phyloP scores from a whole-genome alignment of 495 filamentous ascomycete species.

The Talaromyces thailandensis region DNA sequence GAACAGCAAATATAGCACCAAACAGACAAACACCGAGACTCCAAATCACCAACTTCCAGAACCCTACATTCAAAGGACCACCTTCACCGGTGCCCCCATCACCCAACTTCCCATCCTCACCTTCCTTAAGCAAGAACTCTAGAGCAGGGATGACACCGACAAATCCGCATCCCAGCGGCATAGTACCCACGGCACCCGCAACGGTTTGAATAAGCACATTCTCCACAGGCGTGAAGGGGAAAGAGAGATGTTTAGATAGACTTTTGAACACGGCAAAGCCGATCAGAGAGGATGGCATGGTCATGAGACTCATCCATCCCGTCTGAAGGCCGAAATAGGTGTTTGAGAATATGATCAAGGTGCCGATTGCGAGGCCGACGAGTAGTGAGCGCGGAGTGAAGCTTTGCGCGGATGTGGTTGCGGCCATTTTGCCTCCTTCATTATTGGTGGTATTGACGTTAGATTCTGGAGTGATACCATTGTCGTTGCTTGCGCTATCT shows the following conservation, averaged over 20 bases:
- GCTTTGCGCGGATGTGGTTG: constrained; percentile 30
- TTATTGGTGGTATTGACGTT: not conserved
- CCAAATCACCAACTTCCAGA: constrained; percentile 79
- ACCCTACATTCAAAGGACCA: constrained; percentile 62
- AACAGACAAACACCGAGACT: constrained; percentile 87
- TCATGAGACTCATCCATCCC: constrained; percentile 79
- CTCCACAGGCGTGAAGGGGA: constrained; percentile 88
- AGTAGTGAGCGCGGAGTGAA: constrained; percentile 78
- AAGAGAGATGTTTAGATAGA: constrained; percentile 55
- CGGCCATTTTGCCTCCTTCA: not conserved
- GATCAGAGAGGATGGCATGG: constrained; percentile 89
- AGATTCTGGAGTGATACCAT: too few species aligned
- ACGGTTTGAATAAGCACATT: constrained; percentile 98
- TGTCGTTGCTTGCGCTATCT: too few species aligned
- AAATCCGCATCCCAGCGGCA: constrained; percentile 94
- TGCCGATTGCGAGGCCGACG: constrained; percentile 75
- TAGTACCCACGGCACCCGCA: constrained; percentile 88
- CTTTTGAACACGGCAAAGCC: constrained; percentile 95
- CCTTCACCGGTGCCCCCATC: constrained; percentile 49
- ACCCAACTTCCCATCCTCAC: constrained; percentile 48
- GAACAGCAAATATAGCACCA: constrained; percentile 92
- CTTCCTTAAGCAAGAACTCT: constrained; percentile 68
- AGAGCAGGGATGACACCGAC: constrained; percentile 90
- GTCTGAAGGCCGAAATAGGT: constrained; percentile 98
- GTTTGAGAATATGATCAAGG: constrained; percentile 89